Base-by-base conservation (phyloP, 2,329 filamentous ascomycete genomes). In the Alternaria arbusti region DNA sequence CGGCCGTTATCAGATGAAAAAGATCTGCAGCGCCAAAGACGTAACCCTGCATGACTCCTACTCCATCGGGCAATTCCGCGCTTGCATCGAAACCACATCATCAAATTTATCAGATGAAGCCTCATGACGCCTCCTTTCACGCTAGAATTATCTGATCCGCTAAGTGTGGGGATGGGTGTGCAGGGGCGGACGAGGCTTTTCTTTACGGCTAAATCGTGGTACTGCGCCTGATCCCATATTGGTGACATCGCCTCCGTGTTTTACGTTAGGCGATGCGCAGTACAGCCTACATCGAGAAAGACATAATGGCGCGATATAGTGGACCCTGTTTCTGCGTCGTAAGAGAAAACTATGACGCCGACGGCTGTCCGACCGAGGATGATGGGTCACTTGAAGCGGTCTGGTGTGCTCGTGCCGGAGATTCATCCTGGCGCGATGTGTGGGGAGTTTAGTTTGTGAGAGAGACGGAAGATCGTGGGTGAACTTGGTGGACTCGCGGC, bases 71-170 rank as follows among this genome's bases (percentile, higher is more conserved):
- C 62, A 72, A 61, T 60, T 73, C 69, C 69, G 67, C 59, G 25
- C 59, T 45, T 57, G 66, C 66, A 61, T 58, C 23, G 47, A 51
- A 26, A 45, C 20, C 30, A 32, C 47, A 28, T 49, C 64, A 51
- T 67, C 67, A 66, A 30, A 68, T 60, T 79, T 79, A 78, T 78
- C 76, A 76, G 75, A 79, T 79, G 59, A 61, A 70, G 57, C 65
- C 70, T 69, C 50, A 45, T 56, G 58, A 58, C 62, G 57, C 50
- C 59, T 30, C 57, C 64, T 60, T 65, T 64, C 50, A 63, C 67
- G 62, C 68, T 56, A 61, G 44, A 49, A 50, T 75, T 74, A 75
- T 75, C 74, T 73, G 74, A 76, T 75, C 70, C 73, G 70, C 71
- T 68, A 66, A 63, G 58, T 69, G 59, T 70, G 67, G 72, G 60